Evolutionary conservation across 345 rosid species (phyloP).

Genomic region (Corchorus olitorius): DNA sequence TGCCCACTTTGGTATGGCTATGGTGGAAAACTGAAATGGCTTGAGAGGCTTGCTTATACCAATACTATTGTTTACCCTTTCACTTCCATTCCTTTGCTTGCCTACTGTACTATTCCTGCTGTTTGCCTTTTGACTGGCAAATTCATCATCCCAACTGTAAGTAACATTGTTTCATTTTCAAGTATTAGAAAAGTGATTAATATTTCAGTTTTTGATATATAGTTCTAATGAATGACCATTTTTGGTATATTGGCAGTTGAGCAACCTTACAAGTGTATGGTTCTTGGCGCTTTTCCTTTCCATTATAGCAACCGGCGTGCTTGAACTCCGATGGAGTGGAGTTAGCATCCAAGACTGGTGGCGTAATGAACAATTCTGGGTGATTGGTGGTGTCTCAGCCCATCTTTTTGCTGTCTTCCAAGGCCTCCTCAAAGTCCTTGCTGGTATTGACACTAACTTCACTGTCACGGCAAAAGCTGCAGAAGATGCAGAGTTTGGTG

Average conservation of each 20-base stretch:
- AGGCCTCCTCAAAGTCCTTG: conserved; percentile 96
- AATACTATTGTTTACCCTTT: conserved; percentile 96
- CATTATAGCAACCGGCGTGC: conserved; percentile 79
- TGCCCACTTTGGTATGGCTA: conserved; percentile 95
- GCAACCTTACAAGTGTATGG: conserved; percentile 81
- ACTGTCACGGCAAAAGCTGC: conserved; percentile 92
- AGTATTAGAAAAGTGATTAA: neutral
- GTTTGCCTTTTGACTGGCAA: conserved; percentile 96
- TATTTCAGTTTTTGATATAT: neutral
- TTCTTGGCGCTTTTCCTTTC: conserved; percentile 88
- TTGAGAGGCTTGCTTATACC: conserved; percentile 84
- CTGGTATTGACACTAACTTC: conserved; percentile 91
- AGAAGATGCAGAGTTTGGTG: conserved; percentile 78
- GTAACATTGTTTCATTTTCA: conserved; percentile 20
- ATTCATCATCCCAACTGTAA: conserved; percentile 89
- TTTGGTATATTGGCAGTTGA: conserved; percentile 52
- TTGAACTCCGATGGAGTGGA: conserved; percentile 91
- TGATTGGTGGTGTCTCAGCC: conserved; percentile 94
- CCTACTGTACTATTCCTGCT: conserved; percentile 92
- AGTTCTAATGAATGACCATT: neutral
- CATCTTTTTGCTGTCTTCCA: conserved; percentile 95
- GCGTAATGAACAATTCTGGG: conserved; percentile 99
- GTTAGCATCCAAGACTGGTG: conserved; percentile 89
- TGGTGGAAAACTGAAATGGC: conserved; percentile 90
- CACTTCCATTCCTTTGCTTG: conserved; percentile 91